These are phyloP conservation scores for Ophiobolus disseminans DNA, from an alignment of 2,329 filamentous ascomycete genomes.

Conservation along the genomic window DNA sequence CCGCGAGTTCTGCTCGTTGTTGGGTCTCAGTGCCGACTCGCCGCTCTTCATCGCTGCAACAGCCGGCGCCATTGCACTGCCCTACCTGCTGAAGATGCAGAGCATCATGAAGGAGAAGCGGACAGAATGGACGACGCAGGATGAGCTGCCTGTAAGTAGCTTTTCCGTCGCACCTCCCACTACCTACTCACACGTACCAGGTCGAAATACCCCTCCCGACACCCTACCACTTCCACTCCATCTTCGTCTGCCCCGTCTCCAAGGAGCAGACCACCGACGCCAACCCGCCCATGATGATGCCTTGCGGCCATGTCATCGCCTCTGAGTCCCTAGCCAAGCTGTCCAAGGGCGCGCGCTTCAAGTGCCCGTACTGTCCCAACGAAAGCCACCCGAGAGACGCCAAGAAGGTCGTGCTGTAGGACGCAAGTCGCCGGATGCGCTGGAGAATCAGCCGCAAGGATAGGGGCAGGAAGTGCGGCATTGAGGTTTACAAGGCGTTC, in stretches of 20 bases:
- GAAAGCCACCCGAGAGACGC: constrained; percentile 83
- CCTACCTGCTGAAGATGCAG: constrained; percentile 86
- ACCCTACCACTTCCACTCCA: constrained; percentile 81
- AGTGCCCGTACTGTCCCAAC: constrained; percentile 93
- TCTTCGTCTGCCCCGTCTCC: constrained; percentile 96
- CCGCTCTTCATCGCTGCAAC: constrained; percentile 93
- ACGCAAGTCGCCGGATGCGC: constrained; percentile 1
- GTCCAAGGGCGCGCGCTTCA: constrained; percentile 81
- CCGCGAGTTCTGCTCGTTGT: constrained; percentile 89
- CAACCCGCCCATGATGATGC: constrained; percentile 97
- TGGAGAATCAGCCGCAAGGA: neutral
- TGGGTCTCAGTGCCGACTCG: constrained; percentile 88
- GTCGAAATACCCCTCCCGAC: constrained; percentile 71
- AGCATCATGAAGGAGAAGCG: constrained; percentile 86
- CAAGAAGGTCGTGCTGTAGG: constrained; percentile 43
- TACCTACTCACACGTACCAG: constrained; percentile 37
- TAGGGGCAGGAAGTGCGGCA: neutral
- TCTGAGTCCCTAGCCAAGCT: constrained; percentile 81
- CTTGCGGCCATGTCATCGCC: constrained; percentile 93
- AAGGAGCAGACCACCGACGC: constrained; percentile 93
- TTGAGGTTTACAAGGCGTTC: neutral
- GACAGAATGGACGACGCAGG: constrained; percentile 91
- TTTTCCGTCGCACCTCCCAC: constrained; percentile 26
- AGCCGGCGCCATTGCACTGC: constrained; percentile 89
- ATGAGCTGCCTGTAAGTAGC: constrained; percentile 81